These are phyloP conservation scores for Aulographum hederae DNA, from an alignment of 2,329 filamentous ascomycete species.

Conservation along the genomic window DNA sequence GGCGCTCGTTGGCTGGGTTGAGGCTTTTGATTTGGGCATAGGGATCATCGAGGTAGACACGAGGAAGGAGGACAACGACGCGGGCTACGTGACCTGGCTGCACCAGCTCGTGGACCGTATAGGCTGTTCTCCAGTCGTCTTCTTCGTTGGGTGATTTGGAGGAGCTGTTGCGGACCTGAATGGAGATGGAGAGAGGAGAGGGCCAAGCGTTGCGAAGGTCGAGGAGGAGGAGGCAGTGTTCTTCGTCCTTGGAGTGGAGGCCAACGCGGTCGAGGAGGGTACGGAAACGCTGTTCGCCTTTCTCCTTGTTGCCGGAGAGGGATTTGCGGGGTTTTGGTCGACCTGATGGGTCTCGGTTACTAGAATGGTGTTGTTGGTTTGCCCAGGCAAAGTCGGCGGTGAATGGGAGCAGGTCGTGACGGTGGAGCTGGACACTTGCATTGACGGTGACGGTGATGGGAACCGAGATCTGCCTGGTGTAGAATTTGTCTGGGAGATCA, in stretches of 20 bases:
- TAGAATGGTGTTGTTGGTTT: slow-evolving; percentile 11
- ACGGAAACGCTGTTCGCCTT: slow-evolving; percentile 24
- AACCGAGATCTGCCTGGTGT: slow-evolving; percentile 65
- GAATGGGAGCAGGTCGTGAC: slow-evolving; percentile 63
- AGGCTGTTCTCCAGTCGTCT: slow-evolving; percentile 13
- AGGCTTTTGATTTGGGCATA: slow-evolving; percentile 63
- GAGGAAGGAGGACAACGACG: slow-evolving; percentile 56
- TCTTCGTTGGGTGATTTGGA: slow-evolving; percentile 7
- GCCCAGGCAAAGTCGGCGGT: slow-evolving; percentile 51
- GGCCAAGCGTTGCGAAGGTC: slow-evolving; percentile 88
- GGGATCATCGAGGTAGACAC: slow-evolving; percentile 59
- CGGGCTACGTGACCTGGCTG: slow-evolving; percentile 48
- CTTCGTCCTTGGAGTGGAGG: slow-evolving; percentile 25
- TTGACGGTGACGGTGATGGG: slow-evolving; percentile 82
- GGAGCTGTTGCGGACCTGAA: slow-evolving; percentile 25
- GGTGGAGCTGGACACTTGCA: slow-evolving; percentile 65
- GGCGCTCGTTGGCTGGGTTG: slow-evolving; percentile 67
- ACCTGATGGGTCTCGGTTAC: not conserved
- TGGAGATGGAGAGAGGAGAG: slow-evolving; percentile 49
- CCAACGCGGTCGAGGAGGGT: slow-evolving; percentile 24
- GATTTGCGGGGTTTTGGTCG: slow-evolving; percentile 1
- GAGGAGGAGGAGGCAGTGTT: slow-evolving; percentile 62
- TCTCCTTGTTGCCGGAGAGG: slow-evolving; percentile 7
- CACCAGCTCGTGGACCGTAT: slow-evolving; percentile 25
- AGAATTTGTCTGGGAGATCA: slow-evolving; percentile 53